A percentile compares a stretch with the other conserved stretches of the same genome.
These are phyloP conservation scores for Isochrysis galbana DNA, from an alignment of 78 protist genomes.

Conservation along the genomic window DNA sequence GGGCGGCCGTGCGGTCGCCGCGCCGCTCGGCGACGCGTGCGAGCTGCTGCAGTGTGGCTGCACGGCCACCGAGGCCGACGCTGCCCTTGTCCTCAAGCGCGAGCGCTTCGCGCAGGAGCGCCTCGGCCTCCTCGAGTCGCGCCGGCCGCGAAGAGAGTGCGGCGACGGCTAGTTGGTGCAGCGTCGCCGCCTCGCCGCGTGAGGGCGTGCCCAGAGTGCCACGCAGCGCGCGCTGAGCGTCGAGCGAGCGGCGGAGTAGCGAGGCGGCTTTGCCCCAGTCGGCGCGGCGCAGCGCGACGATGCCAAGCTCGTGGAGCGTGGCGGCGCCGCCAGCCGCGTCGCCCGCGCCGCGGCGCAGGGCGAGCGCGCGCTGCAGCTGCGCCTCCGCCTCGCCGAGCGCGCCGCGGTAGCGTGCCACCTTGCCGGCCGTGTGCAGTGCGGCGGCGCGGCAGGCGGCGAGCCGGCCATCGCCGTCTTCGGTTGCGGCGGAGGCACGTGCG, in stretches of 20 bases:
- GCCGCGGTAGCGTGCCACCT: slow-evolving; percentile 9
- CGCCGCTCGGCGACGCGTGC: slow-evolving; percentile 15
- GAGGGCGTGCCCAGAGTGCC: neutral
- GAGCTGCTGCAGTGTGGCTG: slow-evolving; percentile 19
- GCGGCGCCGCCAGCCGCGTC: neutral
- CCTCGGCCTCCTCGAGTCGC: neutral
- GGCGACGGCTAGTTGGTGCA: neutral
- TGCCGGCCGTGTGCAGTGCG: slow-evolving; percentile 7
- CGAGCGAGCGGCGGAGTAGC: neutral
- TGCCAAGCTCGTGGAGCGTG: slow-evolving; percentile 12
- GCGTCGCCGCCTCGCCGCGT: neutral
- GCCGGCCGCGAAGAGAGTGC: neutral
- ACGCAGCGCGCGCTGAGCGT: neutral
- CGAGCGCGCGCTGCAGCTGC: neutral
- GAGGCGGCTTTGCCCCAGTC: neutral
- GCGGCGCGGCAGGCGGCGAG: neutral
- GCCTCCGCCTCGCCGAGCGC: neutral
- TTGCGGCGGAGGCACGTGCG: neutral
- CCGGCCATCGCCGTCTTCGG: neutral
- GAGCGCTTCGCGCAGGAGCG: slow-evolving; percentile 13
- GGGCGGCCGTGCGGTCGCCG: neutral
- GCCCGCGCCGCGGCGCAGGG: neutral
- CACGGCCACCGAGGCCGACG: neutral
- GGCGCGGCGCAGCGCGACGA: neutral
- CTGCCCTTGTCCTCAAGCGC: neutral